These are phyloP conservation scores for Coleophoma cylindrospora DNA, from an alignment of 2,329 filamentous ascomycete species.

Conservation along the genomic window DNA sequence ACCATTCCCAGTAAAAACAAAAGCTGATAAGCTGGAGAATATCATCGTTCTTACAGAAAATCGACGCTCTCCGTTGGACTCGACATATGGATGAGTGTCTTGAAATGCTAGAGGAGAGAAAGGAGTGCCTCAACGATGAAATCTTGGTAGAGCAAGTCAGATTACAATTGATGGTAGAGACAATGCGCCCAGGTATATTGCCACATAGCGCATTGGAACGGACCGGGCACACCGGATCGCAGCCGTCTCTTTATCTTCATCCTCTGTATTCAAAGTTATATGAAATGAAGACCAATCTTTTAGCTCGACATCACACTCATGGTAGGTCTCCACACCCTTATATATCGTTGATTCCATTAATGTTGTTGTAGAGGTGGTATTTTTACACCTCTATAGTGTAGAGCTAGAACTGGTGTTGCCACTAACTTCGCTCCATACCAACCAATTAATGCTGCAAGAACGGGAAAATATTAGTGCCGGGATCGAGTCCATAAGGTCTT, in stretches of 20 bases:
- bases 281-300: constrained; percentile 1
- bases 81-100: constrained; percentile 6
- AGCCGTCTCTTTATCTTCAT: constrained; percentile 2
- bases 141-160: constrained; percentile 4
- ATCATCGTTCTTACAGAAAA: constrained; percentile 2
- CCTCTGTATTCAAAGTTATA: constrained; percentile 2
- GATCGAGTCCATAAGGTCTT: constrained; percentile 3
- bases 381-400: constrained; percentile 4
- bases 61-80: constrained; percentile 4
- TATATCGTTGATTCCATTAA: background rate
- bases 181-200: background rate
- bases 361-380: background rate
- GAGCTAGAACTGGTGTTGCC: constrained; percentile 4
- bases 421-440: background rate
- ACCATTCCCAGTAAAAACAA: too few relatives aligned
- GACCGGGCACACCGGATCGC: background rate
- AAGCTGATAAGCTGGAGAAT: background rate
- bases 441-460: background rate
- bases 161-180: constrained; percentile 2
- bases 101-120: background rate
- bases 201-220: background rate
- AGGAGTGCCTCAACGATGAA: constrained; percentile 3
- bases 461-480: constrained; percentile 2
- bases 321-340: too few relatives aligned
- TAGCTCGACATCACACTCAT: background rate